phyloP scores from a whole-genome alignment of 2,329 filamentous ascomycete genomes.

The Thelonectria olida region DNA sequence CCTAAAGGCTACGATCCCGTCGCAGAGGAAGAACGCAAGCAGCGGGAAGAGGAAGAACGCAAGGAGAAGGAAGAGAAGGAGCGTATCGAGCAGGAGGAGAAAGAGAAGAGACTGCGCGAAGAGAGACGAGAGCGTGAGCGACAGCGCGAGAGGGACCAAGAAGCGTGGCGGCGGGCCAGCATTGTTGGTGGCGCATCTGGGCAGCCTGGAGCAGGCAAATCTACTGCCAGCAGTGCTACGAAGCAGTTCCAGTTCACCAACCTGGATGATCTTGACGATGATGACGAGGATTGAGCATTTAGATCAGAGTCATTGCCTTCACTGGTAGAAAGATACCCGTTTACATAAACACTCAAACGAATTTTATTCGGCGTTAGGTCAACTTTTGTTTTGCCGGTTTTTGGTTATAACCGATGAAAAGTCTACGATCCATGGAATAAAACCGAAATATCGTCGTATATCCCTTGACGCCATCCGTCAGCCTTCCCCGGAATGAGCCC shows the following conservation, averaged over 20 bases:
- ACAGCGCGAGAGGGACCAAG: constrained; percentile 53
- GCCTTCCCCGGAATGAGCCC: constrained; percentile 21
- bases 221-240: constrained; percentile 47
- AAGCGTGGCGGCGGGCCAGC: constrained; percentile 53
- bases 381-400: constrained; percentile 2
- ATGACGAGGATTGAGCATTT: constrained; percentile 48
- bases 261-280: constrained; percentile 62
- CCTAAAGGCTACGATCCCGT: constrained; percentile 68
- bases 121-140: constrained; percentile 56
- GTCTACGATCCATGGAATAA: constrained; percentile 19
- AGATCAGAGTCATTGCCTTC: neutral
- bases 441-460: constrained; percentile 13
- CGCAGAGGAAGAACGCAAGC: constrained; percentile 61
- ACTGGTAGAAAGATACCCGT: neutral
- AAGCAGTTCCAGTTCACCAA: constrained; percentile 67
- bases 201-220: constrained; percentile 37
- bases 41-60: constrained; percentile 60
- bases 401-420: constrained; percentile 18
- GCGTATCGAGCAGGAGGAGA: constrained; percentile 55
- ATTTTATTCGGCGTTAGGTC: neutral
- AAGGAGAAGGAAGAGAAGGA: constrained; percentile 58
- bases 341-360: neutral
- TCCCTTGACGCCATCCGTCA: constrained; percentile 21
- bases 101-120: constrained; percentile 52
- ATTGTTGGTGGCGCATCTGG: constrained; percentile 39